Conservation (phyloP, 73 alveolate genomes). For the Tetrahymena thermophila region DNA sequence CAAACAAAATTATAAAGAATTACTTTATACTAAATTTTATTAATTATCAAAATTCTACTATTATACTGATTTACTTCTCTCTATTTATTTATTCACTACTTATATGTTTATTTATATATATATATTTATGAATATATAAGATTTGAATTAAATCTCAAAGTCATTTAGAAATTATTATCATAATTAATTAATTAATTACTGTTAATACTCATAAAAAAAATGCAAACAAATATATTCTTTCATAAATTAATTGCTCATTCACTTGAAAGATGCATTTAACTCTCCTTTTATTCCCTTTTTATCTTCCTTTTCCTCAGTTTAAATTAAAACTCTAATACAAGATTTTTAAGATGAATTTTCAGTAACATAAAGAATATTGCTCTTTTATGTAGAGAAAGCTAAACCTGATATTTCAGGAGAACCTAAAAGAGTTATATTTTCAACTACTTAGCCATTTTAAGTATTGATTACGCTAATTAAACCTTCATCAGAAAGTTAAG, state of each 20-base stretch:
- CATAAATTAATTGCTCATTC: background rate
- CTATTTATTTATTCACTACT: too few species aligned
- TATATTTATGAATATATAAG: too few species aligned
- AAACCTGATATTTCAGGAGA: slow-evolving; percentile 40
- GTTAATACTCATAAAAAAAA: background rate
- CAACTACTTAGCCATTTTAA: slow-evolving; percentile 15
- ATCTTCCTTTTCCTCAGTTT: background rate
- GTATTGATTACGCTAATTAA: slow-evolving; percentile 16
- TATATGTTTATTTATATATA: too few species aligned
- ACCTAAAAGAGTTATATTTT: slow-evolving; percentile 17
- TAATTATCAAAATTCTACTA: too few species aligned
- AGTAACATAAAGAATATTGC: background rate
- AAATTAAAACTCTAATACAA: background rate
- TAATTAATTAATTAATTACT: too few species aligned
- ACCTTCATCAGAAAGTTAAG: slow-evolving; percentile 42
- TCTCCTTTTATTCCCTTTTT: background rate
- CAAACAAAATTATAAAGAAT: too few species aligned
- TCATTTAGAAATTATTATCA: too few species aligned
- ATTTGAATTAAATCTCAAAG: too few species aligned
- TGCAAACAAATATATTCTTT: background rate
- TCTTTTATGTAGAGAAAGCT: slow-evolving; percentile 24
- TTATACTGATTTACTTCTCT: too few species aligned
- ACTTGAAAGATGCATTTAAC: background rate
- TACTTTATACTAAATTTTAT: too few species aligned
- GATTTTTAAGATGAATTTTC: background rate